Evolutionary conservation across 768 basidiomycete species (phyloP).

Genomic region (Candolleomyces eurysporus): DNA sequence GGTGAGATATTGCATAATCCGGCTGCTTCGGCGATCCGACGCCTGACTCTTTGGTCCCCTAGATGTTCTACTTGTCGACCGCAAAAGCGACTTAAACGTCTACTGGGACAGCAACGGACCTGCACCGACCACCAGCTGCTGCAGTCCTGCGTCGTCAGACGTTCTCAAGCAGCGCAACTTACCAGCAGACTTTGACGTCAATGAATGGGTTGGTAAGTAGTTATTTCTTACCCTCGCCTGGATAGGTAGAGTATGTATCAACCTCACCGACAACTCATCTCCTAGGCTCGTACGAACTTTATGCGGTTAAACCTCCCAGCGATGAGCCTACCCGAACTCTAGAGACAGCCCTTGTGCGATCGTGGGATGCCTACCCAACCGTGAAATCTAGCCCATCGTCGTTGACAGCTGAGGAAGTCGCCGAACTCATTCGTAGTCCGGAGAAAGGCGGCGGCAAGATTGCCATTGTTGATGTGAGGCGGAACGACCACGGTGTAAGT

Average conservation of each 20-base stretch:
- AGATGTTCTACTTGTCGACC: conserved; percentile 44
- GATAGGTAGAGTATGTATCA: too few relatives aligned
- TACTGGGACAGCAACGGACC: conserved; percentile 21
- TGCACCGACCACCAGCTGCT: not conserved
- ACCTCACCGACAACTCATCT: too few relatives aligned
- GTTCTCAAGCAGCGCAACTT: conserved; percentile 7
- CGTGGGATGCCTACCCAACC: conserved; percentile 56
- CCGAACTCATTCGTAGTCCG: conserved; percentile 25
- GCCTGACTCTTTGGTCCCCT: not conserved
- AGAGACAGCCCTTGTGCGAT: conserved; percentile 36
- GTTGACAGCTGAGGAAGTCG: conserved; percentile 37
- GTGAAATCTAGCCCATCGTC: conserved; percentile 28
- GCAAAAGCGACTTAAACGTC: conserved; percentile 37
- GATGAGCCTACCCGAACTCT: conserved; percentile 5
- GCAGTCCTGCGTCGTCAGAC: conserved; percentile 16
- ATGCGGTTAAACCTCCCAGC: conserved; percentile 34
- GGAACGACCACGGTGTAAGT: conserved; percentile 44
- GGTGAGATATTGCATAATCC: conserved; percentile 22
- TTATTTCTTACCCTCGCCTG: too few relatives aligned
- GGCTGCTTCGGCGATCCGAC: not conserved
- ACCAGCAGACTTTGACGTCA: conserved; percentile 33
- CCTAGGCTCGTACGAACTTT: conserved; percentile 47
- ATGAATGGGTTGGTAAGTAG: conserved; percentile 42
- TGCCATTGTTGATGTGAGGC: conserved; percentile 50
- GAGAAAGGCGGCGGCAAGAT: conserved; percentile 13